A percentile compares a stretch with the other conserved stretches of the same genome.
phyloP scores from a whole-genome alignment of 139 green algal species.

The Dunaliella sp. region DNA sequence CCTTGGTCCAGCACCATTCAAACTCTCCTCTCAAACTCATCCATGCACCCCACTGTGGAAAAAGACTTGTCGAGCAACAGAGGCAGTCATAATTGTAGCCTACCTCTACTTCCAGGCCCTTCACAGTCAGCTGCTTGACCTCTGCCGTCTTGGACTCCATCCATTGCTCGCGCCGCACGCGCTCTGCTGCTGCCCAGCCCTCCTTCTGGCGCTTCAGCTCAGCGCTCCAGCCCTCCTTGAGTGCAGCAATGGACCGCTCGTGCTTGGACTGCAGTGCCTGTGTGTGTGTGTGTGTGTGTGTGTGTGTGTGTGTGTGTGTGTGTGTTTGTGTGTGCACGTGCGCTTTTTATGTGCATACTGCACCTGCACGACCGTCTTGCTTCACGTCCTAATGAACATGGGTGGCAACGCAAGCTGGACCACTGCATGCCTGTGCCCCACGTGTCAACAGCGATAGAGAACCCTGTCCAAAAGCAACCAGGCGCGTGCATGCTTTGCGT shows the following conservation, averaged over 20 bases:
- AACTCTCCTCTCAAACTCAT: no score
- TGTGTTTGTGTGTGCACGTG: background rate
- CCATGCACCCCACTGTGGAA: no score
- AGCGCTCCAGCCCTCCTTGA: slow-evolving; percentile 50
- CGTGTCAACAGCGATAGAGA: no score
- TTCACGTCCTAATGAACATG: no score
- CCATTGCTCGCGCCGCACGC: slow-evolving; percentile 52
- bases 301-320: background rate
- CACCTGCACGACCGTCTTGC: no score
- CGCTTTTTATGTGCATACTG: background rate
- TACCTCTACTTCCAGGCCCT: slow-evolving; percentile 54
- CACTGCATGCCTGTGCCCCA: no score
- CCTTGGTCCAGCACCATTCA: no score
- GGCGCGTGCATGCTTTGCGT: no score
- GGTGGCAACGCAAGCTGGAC: no score
- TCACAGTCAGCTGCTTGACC: slow-evolving; percentile 68
- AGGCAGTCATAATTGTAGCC: no score
- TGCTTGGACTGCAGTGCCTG: slow-evolving; percentile 38
- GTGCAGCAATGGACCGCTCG: slow-evolving; percentile 31
- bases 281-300: background rate
- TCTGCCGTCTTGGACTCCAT: slow-evolving; percentile 55
- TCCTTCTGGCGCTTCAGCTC: slow-evolving; percentile 56
- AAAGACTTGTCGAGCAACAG: no score
- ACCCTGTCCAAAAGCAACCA: no score
- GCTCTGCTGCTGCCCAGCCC: slow-evolving; percentile 47